A percentile compares a stretch with the other conserved stretches of the same genome.
These are phyloP conservation scores for Sisymbrium altissimum DNA, from an alignment of 345 rosid species.

Conservation along the genomic window DNA sequence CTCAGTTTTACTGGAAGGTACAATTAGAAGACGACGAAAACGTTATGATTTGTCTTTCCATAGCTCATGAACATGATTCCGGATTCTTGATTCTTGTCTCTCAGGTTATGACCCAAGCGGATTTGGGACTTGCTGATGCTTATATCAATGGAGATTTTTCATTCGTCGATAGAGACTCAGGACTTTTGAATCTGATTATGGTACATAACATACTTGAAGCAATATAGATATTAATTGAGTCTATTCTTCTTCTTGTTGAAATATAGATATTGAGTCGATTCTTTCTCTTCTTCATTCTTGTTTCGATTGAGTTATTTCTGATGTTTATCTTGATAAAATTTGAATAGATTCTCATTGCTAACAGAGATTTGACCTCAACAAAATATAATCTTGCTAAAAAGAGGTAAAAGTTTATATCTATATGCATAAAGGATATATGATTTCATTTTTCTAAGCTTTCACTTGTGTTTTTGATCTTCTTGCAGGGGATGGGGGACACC, in stretches of 20 bases:
- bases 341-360: conserved; percentile 68
- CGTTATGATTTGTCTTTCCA: too few species aligned
- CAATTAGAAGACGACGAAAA: too few species aligned
- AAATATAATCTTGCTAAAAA: conserved; percentile 46
- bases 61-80: too few species aligned
- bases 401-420: too few species aligned
- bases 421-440: neutral
- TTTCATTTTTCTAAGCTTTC: neutral
- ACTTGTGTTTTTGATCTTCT: neutral
- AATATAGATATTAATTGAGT: too few species aligned
- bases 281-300: conserved; percentile 2
- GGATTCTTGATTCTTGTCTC: too few species aligned
- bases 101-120: conserved; percentile 3
- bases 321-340: neutral
- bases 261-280: too few species aligned
- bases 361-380: conserved; percentile 48
- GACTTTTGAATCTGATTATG: conserved; percentile 71
- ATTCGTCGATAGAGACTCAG: conserved; percentile 67
- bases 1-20: conserved; percentile 48
- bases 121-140: conserved; percentile 54
- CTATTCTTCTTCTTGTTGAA: too few species aligned
- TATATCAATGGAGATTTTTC: conserved; percentile 79
- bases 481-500: conserved; percentile 99
- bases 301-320: neutral
- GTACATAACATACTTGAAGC: conserved; percentile 45